These are phyloP conservation scores for Jaltomata sinuosa DNA, from an alignment of 257 asterid genomes.

Conservation along the genomic window DNA sequence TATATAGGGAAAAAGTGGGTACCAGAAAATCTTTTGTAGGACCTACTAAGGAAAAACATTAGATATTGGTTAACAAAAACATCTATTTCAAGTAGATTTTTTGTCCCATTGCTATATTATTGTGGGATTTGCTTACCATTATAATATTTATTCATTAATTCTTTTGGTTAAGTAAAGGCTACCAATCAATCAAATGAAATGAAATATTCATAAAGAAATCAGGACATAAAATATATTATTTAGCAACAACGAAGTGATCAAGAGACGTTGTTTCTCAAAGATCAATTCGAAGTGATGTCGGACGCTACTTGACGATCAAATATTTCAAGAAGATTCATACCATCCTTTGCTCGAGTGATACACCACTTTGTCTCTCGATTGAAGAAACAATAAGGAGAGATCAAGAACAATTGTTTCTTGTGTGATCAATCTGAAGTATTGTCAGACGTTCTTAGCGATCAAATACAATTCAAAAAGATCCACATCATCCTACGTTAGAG, in stretches of 20 bases:
- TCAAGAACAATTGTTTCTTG: background rate
- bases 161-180: background rate
- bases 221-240: background rate
- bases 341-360: background rate
- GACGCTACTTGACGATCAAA: too few relatives aligned
- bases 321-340: background rate
- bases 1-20: conserved; percentile 26
- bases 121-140: background rate
- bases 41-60: conserved; percentile 36
- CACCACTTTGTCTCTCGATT: background rate
- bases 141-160: background rate
- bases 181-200: background rate
- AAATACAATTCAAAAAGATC: background rate
- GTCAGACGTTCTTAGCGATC: background rate
- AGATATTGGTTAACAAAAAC: conserved; percentile 27
- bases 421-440: background rate
- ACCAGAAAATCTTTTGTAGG: conserved; percentile 33
- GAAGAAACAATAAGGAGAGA: background rate
- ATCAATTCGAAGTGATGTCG: too few relatives aligned
- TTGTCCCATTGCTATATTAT: conserved; percentile 9
- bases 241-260: background rate
- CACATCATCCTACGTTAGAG: background rate
- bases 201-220: background rate
- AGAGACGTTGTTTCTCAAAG: background rate
- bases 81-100: conserved; percentile 21